phyloP scores from a whole-genome alignment of 2,329 filamentous ascomycete genomes.

The Diaporthe sp. region DNA sequence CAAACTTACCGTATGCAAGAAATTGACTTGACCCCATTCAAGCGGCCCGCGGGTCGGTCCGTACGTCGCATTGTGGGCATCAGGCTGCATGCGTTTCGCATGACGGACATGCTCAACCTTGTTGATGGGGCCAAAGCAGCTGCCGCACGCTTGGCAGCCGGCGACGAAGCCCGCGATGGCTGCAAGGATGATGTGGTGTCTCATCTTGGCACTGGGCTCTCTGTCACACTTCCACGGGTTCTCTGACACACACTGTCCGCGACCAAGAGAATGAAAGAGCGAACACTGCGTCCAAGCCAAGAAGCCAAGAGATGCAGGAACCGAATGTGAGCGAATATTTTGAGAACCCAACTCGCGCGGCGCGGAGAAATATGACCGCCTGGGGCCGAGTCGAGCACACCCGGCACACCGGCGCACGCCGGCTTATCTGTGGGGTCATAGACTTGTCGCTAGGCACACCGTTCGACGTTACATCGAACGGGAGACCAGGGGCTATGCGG shows the following conservation, averaged over 20 bases:
- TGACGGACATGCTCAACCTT: constrained; percentile 61
- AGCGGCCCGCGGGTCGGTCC: constrained; percentile 59
- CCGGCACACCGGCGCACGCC: not conserved
- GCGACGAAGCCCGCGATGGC: constrained; percentile 41
- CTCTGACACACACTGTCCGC: not conserved
- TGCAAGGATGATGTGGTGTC: constrained; percentile 29
- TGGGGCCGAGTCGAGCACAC: not conserved
- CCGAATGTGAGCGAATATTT: not conserved
- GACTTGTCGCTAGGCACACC: not conserved
- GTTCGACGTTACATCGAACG: not conserved
- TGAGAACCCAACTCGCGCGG: not conserved
- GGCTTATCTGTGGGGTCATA: constrained; percentile 21
- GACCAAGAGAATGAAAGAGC: not conserved
- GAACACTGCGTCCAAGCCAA: not conserved
- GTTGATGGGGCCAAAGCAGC: constrained; percentile 59
- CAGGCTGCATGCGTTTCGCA: constrained; percentile 64
- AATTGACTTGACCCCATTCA: constrained; percentile 76
- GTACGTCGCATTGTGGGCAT: constrained; percentile 57
- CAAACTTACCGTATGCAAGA: constrained; percentile 65
- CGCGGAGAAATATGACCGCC: not conserved
- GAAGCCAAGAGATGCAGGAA: constrained; percentile 1
- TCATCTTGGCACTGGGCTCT: constrained; percentile 27
- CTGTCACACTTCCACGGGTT: not conserved
- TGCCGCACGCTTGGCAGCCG: constrained; percentile 54
- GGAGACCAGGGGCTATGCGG: not conserved